phyloP scores from a whole-genome alignment of 371 early-diverging fungal species.

The Parasitella parasitica region DNA sequence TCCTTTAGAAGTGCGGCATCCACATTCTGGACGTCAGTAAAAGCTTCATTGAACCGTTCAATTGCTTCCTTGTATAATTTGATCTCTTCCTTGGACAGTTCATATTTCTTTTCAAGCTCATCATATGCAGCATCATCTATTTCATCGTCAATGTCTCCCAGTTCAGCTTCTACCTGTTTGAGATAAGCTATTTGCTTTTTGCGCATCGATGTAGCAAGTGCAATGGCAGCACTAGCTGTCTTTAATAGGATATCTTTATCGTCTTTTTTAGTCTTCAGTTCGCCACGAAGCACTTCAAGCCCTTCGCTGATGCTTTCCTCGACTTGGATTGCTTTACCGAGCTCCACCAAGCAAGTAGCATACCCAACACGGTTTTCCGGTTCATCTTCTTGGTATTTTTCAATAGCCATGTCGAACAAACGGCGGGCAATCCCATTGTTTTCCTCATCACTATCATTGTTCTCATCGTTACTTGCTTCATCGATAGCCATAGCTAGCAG shows the following conservation, averaged over 20 bases:
- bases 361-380: slow-evolving; percentile 43
- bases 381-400: slow-evolving; percentile 49
- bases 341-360: slow-evolving; percentile 41
- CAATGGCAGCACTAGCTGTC: slow-evolving; percentile 28
- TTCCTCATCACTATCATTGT: slow-evolving; percentile 12
- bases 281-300: slow-evolving; percentile 34
- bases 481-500: slow-evolving; percentile 58
- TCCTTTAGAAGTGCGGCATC: slow-evolving; percentile 17
- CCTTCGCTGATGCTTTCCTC: slow-evolving; percentile 51
- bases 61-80: slow-evolving; percentile 37
- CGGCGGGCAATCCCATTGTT: slow-evolving; percentile 43
- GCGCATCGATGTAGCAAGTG: slow-evolving; percentile 23
- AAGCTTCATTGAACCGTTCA: slow-evolving; percentile 10
- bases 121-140: slow-evolving; percentile 30
- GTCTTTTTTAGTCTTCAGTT: slow-evolving; percentile 13
- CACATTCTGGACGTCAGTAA: neutral
- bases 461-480: slow-evolving; percentile 26
- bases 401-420: slow-evolving; percentile 59
- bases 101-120: slow-evolving; percentile 34
- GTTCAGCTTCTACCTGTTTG: slow-evolving; percentile 24
- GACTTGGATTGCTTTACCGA: slow-evolving; percentile 40
- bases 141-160: slow-evolving; percentile 24
- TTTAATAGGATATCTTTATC: slow-evolving; percentile 1
- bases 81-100: slow-evolving; percentile 27
- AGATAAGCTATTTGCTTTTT: slow-evolving; percentile 28